These are phyloP conservation scores for Phytophthora citrophthora DNA, from an alignment of 352 stramenopile species.

Conservation along the genomic window DNA sequence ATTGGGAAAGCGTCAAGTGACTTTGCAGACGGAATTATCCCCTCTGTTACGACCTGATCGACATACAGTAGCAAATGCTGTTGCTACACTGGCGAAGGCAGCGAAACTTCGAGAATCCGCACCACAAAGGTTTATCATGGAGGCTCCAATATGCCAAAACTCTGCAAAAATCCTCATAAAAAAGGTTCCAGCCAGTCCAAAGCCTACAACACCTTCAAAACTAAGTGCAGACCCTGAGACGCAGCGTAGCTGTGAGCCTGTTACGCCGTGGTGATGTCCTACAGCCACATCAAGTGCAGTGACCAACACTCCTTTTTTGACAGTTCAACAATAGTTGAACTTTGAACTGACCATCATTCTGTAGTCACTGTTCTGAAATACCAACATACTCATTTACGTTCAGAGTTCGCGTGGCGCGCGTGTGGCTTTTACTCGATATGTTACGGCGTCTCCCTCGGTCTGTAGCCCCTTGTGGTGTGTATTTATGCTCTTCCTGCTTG, in stretches of 20 bases:
- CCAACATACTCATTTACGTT: conserved; percentile 10
- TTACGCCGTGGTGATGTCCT: conserved; percentile 12
- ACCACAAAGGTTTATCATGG: conserved; percentile 23
- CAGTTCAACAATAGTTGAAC: no score
- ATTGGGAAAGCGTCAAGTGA: conserved; percentile 40
- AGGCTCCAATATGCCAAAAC: conserved; percentile 5
- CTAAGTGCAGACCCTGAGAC: background rate
- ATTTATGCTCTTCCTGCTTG: background rate
- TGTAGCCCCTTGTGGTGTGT: background rate
- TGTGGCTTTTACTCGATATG: conserved; percentile 17
- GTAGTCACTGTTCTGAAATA: no score
- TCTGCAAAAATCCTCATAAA: conserved; percentile 21
- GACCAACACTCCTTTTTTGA: no score
- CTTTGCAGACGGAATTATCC: conserved; percentile 19
- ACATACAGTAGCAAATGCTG: conserved; percentile 44
- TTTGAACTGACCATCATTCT: no score
- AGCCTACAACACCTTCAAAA: background rate
- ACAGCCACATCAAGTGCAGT: no score
- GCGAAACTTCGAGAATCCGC: conserved; percentile 37
- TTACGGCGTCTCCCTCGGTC: conserved; percentile 38
- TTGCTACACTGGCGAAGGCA: conserved; percentile 32
- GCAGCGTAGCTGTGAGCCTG: conserved; percentile 29
- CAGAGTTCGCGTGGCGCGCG: conserved; percentile 16
- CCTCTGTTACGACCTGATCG: conserved; percentile 45
- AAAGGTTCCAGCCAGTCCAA: conserved; percentile 23